phyloP scores from a whole-genome alignment of 495 filamentous ascomycete genomes.

The Penicillium taxi region DNA sequence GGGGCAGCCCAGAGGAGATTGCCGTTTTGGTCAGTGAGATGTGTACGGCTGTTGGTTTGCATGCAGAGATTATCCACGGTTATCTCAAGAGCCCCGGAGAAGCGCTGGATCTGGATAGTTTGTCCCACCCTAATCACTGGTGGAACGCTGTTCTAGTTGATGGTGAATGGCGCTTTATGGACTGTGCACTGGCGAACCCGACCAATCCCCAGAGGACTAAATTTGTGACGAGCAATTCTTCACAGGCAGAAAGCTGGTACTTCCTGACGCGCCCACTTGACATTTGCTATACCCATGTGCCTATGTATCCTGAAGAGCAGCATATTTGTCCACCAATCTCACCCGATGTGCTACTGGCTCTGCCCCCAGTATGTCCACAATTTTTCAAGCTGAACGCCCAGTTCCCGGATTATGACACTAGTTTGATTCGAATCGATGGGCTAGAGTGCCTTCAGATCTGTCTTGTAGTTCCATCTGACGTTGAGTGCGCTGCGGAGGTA shows the following conservation, averaged over 20 bases:
- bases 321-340: constrained; percentile 86
- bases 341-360: constrained; percentile 70
- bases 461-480: constrained; percentile 74
- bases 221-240: constrained; percentile 63
- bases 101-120: constrained; percentile 59
- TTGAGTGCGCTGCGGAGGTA: constrained; percentile 90
- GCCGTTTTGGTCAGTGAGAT: constrained; percentile 84
- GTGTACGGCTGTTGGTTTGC: constrained; percentile 83
- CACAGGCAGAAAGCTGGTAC: constrained; percentile 77
- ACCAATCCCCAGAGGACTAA: constrained; percentile 71
- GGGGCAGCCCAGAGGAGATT: constrained; percentile 86
- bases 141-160: constrained; percentile 96
- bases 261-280: constrained; percentile 83
- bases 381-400: constrained; percentile 76
- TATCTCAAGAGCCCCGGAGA: constrained; percentile 90
- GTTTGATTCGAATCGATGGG: constrained; percentile 74
- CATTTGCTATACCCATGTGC: constrained; percentile 91
- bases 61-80: constrained; percentile 74
- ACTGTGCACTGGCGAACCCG: constrained; percentile 84
- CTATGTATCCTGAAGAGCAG: constrained; percentile 74
- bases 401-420: constrained; percentile 87
- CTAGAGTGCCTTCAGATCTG: constrained; percentile 88
- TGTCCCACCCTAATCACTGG: constrained; percentile 86
- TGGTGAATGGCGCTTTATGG: constrained; percentile 93
- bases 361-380: constrained; percentile 77